phyloP scores from a whole-genome alignment of 164 flowering plant species.

The Aristolochia contorta region DNA sequence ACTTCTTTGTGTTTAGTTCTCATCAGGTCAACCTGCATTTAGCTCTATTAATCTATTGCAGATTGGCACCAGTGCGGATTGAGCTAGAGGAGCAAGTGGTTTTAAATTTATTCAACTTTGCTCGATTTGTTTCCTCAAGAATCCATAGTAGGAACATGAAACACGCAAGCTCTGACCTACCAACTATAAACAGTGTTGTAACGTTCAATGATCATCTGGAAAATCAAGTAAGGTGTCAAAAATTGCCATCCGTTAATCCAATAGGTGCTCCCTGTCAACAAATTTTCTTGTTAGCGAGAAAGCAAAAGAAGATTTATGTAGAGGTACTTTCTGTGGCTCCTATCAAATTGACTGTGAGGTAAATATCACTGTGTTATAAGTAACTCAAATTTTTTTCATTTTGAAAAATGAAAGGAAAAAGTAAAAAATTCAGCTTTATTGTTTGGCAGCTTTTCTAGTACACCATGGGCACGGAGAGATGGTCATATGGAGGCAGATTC shows the following conservation, averaged over 20 bases:
- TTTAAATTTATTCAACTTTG: slow-evolving; percentile 49
- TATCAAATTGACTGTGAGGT: slow-evolving; percentile 80
- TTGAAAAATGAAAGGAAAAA: neutral
- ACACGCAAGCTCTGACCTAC: slow-evolving; percentile 16
- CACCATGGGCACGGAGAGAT: slow-evolving; percentile 78
- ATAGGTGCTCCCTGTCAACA: slow-evolving; percentile 98
- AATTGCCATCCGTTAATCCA: slow-evolving; percentile 60
- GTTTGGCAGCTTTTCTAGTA: slow-evolving; percentile 77
- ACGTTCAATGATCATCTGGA: slow-evolving; percentile 14
- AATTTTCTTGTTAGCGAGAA: slow-evolving; percentile 64
- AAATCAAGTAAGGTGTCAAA: slow-evolving; percentile 12
- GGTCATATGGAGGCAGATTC: slow-evolving; percentile 55
- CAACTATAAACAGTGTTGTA: slow-evolving; percentile 13
- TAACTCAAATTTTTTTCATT: neutral
- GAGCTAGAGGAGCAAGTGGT: slow-evolving; percentile 84
- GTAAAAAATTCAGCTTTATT: neutral
- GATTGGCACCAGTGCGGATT: slow-evolving; percentile 64
- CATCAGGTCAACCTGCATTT: neutral
- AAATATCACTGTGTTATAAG: slow-evolving; percentile 1
- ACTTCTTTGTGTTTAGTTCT: neutral
- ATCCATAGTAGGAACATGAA: slow-evolving; percentile 26
- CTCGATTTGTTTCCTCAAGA: slow-evolving; percentile 35
- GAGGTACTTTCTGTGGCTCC: slow-evolving; percentile 72
- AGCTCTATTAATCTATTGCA: slow-evolving; percentile 30
- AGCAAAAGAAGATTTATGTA: slow-evolving; percentile 73